Evolutionary conservation across 2,329 filamentous ascomycete species (phyloP).

Genomic region (Bipolaris zeicola): DNA sequence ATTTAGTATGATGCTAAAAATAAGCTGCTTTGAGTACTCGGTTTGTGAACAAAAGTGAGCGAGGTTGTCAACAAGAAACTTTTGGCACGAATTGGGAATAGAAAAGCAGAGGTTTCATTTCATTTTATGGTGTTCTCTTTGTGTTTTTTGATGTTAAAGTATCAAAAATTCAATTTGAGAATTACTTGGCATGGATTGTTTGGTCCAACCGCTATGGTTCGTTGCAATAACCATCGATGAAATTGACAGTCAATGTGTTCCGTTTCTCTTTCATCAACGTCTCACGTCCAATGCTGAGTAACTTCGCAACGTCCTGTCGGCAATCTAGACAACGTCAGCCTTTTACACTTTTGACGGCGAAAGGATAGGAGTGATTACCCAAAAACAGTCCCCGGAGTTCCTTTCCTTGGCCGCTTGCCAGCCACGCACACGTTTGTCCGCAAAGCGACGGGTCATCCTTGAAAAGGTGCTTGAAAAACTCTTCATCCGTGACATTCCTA

Average conservation of each 20-base stretch:
- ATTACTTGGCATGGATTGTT: not conserved
- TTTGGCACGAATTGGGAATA: too few species aligned
- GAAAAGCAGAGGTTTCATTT: not conserved
- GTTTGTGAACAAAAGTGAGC: too few species aligned
- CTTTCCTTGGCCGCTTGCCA: conserved; percentile 36
- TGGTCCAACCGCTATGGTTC: conserved; percentile 24
- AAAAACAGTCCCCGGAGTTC: conserved; percentile 36
- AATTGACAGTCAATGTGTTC: conserved; percentile 38
- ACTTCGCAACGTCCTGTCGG: conserved; percentile 34
- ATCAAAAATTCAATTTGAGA: not conserved
- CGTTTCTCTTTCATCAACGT: conserved; percentile 33
- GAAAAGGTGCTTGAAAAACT: conserved; percentile 34
- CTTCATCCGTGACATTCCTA: conserved; percentile 32
- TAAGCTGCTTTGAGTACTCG: not conserved
- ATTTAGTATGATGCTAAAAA: not conserved
- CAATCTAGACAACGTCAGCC: conserved; percentile 24
- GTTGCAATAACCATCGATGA: conserved; percentile 39
- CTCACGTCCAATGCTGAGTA: conserved; percentile 33
- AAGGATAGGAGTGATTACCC: conserved; percentile 15
- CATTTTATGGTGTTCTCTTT: too few species aligned
- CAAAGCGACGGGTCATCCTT: conserved; percentile 36
- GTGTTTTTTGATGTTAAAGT: not conserved
- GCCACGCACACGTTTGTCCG: conserved; percentile 39
- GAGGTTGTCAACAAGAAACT: too few species aligned
- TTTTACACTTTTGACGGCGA: not conserved